Evolutionary conservation across 805 yeast genomes (phyloP), one percentile per base, ranked within the genome.

Genomic region (Spathaspora boniae): DNA sequence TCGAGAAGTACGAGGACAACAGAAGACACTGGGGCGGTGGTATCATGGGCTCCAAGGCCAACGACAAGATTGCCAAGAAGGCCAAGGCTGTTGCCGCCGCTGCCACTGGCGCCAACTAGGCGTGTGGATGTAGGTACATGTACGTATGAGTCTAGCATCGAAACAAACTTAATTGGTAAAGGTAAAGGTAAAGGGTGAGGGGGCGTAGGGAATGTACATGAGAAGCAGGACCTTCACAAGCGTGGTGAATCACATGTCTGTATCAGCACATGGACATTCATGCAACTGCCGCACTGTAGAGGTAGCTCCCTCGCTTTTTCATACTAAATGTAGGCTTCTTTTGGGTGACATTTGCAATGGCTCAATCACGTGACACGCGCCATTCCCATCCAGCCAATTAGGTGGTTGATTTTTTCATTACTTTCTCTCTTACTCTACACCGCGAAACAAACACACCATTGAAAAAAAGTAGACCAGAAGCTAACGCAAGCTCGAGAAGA

Each of bases 11-110:
- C 84, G 97, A 91, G 64, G 97, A 93, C 58, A 63, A 78, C 66
- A 91, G 94, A 81, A 88, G 86, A 76, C 95, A 87, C 83, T 91
- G 98, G 98, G 98, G 98, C 80, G 98, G 98, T 80, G 98, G 98
- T 80, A 65, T 87, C 71, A 76, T 93, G 80, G 96, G 98, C 71
- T 74, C 84, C 58, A 93, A 91, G 79, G 87, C 97, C 62, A 78
- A 77, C 61, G 93, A 81, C 63, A 86, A 83, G 77, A 65, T 69
- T 49, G 89, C 78, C 57, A 86, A 85, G 82, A 80, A 69, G 62
- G 82, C 79, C 51, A 80, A 74, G 72, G 71, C 73, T 55, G 53
- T 72, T 54, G 71, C 58, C 41, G 58, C 54, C 24, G 38, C 66
- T 19, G 54, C 31, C 27, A 29, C 38, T 26, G 27, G 36, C n/a